phyloP scores from a whole-genome alignment of 371 early-diverging fungal genomes.

The Syncephalastrum racemosum region DNA sequence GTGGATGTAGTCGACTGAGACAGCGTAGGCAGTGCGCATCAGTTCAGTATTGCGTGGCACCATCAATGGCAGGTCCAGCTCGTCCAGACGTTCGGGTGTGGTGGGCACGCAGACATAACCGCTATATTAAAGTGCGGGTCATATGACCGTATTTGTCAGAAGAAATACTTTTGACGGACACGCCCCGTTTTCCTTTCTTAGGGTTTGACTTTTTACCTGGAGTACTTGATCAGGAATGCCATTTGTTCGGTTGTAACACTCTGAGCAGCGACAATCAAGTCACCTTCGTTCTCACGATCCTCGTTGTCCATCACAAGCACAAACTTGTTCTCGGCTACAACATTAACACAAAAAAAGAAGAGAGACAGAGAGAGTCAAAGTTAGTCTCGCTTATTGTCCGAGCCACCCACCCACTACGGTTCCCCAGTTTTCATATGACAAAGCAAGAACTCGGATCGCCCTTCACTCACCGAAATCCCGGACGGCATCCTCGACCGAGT shows the following conservation, averaged over 20 bases:
- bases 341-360: constrained; percentile 7
- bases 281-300: constrained; percentile 98
- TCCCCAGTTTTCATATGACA: too few relatives aligned
- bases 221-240: constrained; percentile 92
- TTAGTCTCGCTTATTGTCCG: too few relatives aligned
- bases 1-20: constrained; percentile 84
- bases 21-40: constrained; percentile 90
- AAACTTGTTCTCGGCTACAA: constrained; percentile 66
- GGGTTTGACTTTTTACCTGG: constrained; percentile 56
- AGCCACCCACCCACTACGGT: too few relatives aligned
- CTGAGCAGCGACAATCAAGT: constrained; percentile 92
- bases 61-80: constrained; percentile 90
- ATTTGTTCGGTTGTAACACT: constrained; percentile 85
- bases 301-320: constrained; percentile 95
- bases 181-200: constrained; percentile 2
- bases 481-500: constrained; percentile 33
- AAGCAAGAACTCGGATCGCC: too few relatives aligned
- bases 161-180: background rate
- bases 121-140: constrained; percentile 37
- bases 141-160: too few relatives aligned
- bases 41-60: constrained; percentile 87
- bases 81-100: constrained; percentile 72
- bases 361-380: background rate
- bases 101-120: constrained; percentile 92
- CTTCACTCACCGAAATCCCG: constrained; percentile 29